phyloP scores from a whole-genome alignment of 2,329 filamentous ascomycete genomes.

The Pestalotiopsis sp. region DNA sequence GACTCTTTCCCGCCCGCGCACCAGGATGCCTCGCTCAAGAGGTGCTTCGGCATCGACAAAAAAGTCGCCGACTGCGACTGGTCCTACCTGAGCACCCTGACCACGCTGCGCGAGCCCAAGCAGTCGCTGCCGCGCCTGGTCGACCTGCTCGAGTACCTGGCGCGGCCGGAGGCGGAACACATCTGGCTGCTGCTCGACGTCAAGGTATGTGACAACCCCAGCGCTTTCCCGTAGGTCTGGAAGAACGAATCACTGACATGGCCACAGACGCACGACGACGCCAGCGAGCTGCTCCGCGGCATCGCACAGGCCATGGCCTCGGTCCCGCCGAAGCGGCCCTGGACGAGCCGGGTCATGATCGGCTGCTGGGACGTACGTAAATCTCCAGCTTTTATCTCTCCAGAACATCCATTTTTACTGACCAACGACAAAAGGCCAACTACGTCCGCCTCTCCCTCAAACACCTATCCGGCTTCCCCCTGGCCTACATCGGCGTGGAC shows the following conservation, averaged over 20 bases:
- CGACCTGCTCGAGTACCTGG: conserved; percentile 76
- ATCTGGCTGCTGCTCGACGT: conserved; percentile 88
- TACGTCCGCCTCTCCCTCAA: conserved; percentile 67
- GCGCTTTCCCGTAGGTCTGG: not conserved
- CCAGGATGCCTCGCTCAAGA: conserved; percentile 74
- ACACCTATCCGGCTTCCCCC: conserved; percentile 64
- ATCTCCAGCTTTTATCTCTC: not conserved
- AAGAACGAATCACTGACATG: not conserved
- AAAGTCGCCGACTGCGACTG: conserved; percentile 78
- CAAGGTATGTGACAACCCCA: conserved; percentile 59
- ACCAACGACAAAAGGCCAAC: conserved; percentile 48
- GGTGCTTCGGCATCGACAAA: conserved; percentile 78
- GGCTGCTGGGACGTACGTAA: conserved; percentile 76
- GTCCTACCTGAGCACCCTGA: conserved; percentile 69
- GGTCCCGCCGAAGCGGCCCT: conserved; percentile 55
- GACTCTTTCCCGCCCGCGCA: too few species aligned
- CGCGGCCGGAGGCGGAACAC: conserved; percentile 62
- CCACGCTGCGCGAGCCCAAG: conserved; percentile 68
- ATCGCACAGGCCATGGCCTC: conserved; percentile 66
- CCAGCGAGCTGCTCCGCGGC: conserved; percentile 69
- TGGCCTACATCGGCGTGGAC: conserved; percentile 71
- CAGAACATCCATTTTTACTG: not conserved
- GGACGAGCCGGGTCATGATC: conserved; percentile 74
- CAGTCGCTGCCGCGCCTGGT: conserved; percentile 72
- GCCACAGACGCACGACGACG: conserved; percentile 67